phyloP scores from a whole-genome alignment of 108 stramenopile genomes.

The Stephanodiscus triporus region DNA sequence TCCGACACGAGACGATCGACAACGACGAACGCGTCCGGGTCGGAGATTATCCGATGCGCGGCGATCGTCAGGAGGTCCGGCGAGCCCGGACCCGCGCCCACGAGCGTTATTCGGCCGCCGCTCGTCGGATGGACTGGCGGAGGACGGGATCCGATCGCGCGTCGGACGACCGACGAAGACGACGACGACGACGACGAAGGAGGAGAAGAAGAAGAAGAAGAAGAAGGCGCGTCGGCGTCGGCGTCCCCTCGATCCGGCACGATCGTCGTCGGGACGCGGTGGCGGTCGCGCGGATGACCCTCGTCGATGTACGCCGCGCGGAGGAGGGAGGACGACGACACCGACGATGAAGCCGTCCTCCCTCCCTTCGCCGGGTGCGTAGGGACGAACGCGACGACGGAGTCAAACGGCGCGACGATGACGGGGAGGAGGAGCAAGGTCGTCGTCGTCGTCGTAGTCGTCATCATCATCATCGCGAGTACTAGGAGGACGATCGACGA shows the following conservation, averaged over 20 bases:
- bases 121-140: constrained; percentile 46
- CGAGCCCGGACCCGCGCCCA: constrained; percentile 95
- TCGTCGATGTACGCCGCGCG: constrained; percentile 3
- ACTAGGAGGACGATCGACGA: too few species aligned
- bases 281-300: background rate
- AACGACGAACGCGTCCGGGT: constrained; percentile 79
- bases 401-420: too few species aligned
- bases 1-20: constrained; percentile 92
- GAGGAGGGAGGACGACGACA: too few species aligned
- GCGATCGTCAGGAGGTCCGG: constrained; percentile 92
- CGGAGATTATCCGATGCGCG: constrained; percentile 71
- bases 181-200: background rate
- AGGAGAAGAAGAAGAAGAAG: background rate
- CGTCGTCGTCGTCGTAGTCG: too few species aligned
- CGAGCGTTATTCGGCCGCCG: constrained; percentile 77
- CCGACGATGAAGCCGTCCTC: background rate
- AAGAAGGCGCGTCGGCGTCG: background rate
- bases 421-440: too few species aligned
- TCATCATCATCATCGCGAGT: too few species aligned
- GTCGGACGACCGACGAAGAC: too few species aligned
- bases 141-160: too few species aligned
- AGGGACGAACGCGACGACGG: too few species aligned
- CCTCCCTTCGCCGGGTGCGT: too few species aligned
- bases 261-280: too few species aligned
- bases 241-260: background rate